Percentiles rank a stretch among this genome's conserved stretches.
These are phyloP conservation scores for Coemansia sp. DNA, from an alignment of 192 early-diverging fungal genomes.

Conservation along the genomic window DNA sequence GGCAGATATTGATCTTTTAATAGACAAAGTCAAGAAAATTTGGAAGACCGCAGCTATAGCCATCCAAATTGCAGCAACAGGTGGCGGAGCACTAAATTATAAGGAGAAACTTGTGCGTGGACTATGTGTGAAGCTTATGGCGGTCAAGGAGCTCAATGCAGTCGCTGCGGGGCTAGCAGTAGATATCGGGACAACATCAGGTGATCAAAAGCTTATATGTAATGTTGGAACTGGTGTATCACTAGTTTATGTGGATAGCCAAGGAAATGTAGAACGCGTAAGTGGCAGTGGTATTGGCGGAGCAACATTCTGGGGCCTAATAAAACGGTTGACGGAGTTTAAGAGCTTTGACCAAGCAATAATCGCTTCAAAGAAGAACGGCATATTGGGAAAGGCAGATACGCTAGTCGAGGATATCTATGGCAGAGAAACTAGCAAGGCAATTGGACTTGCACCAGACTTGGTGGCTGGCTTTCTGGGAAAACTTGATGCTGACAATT, in stretches of 20 bases:
- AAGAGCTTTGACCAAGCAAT: constrained; percentile 27
- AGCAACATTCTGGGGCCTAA: constrained; percentile 46
- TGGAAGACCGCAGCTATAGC: not conserved
- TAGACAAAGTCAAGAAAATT: constrained; percentile 4
- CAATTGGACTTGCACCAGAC: constrained; percentile 45
- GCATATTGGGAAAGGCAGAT: constrained; percentile 30
- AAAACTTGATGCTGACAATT: constrained; percentile 20
- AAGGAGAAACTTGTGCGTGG: constrained; percentile 15
- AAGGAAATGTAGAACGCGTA: constrained; percentile 33
- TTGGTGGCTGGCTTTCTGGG: constrained; percentile 51
- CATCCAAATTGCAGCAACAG: constrained; percentile 31
- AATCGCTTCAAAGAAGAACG: constrained; percentile 4
- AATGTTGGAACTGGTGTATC: constrained; percentile 53
- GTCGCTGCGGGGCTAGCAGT: constrained; percentile 18
- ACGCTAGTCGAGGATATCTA: constrained; percentile 51
- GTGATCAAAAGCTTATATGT: constrained; percentile 27
- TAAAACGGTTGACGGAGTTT: constrained; percentile 38
- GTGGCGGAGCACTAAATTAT: constrained; percentile 34
- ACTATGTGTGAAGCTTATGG: constrained; percentile 15
- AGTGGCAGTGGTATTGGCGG: constrained; percentile 50
- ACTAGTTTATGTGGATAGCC: constrained; percentile 12
- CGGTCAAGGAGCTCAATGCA: constrained; percentile 37
- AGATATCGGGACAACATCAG: not conserved
- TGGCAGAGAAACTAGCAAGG: constrained; percentile 38
- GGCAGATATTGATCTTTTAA: constrained; percentile 16